Conservation (phyloP, 1,284 basidiomycete genomes). For the Apiotrichum akiyoshidainum region DNA sequence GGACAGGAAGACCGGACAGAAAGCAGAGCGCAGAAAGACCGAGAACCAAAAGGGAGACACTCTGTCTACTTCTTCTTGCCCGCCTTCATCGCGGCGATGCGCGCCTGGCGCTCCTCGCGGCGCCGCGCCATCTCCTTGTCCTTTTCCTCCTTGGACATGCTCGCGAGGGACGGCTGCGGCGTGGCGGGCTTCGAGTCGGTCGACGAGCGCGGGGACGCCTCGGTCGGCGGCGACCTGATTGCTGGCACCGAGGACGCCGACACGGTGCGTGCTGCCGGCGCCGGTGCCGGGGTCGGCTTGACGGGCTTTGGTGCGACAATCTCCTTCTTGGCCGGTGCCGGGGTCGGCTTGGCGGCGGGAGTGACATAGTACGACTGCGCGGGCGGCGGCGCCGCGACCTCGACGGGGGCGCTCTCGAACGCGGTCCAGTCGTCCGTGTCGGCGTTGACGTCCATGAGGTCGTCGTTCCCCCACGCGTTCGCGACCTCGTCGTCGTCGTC, state of each 20-base stretch:
- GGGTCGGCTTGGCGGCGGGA: slow-evolving; percentile 14
- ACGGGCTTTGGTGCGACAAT: slow-evolving; percentile 8
- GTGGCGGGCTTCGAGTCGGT: slow-evolving; percentile 10
- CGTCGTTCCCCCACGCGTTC: slow-evolving; percentile 65
- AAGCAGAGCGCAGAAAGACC: too few relatives aligned
- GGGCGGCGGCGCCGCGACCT: slow-evolving; percentile 35
- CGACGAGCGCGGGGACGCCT: slow-evolving; percentile 4
- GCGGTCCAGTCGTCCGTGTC: slow-evolving; percentile 81
- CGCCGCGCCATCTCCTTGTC: slow-evolving; percentile 80
- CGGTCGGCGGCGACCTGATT: background rate
- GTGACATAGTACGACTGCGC: slow-evolving; percentile 38
- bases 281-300: background rate
- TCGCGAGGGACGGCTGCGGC: slow-evolving; percentile 33
- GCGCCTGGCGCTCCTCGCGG: slow-evolving; percentile 74
- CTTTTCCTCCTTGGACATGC: slow-evolving; percentile 78
- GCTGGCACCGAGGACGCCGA: background rate
- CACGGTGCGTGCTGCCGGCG: slow-evolving; percentile 3
- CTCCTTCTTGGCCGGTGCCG: slow-evolving; percentile 9
- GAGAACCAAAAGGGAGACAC: too few relatives aligned
- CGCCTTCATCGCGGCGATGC: slow-evolving; percentile 51
- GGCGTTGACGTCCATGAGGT: slow-evolving; percentile 85
- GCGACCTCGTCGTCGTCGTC: slow-evolving; percentile 50
- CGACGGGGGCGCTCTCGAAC: slow-evolving; percentile 67
- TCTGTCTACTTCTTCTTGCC: slow-evolving; percentile 27
- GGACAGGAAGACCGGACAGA: too few relatives aligned